These are phyloP conservation scores for Fragaria iinumae DNA, from an alignment of 306 rosid species.

Conservation along the genomic window DNA sequence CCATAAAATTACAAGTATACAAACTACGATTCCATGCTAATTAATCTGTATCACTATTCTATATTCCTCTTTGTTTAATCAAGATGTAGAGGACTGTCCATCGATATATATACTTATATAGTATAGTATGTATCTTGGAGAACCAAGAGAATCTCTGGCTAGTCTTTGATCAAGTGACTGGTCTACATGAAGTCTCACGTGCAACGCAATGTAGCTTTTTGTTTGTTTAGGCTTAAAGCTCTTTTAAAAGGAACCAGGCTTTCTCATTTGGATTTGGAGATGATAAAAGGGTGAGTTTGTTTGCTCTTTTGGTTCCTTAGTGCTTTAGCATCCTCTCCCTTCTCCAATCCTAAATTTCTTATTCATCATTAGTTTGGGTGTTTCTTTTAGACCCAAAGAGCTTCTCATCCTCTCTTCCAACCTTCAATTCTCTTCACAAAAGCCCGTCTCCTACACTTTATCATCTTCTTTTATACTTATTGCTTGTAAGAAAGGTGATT, in stretches of 20 bases:
- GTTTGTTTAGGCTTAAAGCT: conserved; percentile 22
- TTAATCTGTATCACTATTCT: not conserved
- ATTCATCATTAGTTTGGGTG: not conserved
- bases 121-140: not conserved
- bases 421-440: not conserved
- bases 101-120: not conserved
- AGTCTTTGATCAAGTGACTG: conserved; percentile 32
- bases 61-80: not conserved
- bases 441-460: conserved; percentile 7
- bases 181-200: conserved; percentile 59
- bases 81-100: not conserved
- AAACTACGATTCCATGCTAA: not conserved
- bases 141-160: conserved; percentile 38
- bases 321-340: conserved; percentile 15
- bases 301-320: conserved; percentile 37
- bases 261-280: conserved; percentile 27
- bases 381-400: conserved; percentile 12
- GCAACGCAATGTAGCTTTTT: conserved; percentile 52
- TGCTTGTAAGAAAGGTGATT: not conserved
- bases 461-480: not conserved
- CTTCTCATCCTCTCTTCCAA: conserved; percentile 1
- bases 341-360: conserved; percentile 8
- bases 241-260: conserved; percentile 23
- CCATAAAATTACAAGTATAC: not conserved
- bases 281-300: conserved; percentile 51